Conservation (phyloP, 2,329 filamentous ascomycete genomes). For the Fusarium sp. region DNA sequence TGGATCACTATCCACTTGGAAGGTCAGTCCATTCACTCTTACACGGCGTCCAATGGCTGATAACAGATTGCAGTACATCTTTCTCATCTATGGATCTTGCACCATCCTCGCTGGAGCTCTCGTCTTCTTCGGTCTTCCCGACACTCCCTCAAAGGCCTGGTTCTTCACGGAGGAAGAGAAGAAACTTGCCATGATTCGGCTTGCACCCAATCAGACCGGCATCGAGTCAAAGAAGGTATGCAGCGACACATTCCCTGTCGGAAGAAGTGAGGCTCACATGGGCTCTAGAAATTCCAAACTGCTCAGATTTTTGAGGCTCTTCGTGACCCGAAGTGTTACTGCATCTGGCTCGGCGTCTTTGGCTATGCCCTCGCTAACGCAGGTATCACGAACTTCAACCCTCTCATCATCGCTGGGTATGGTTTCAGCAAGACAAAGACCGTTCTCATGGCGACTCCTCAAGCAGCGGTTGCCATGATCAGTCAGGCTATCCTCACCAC, state of each 20-base stretch:
- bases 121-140: background rate
- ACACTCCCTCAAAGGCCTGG: slow-evolving; percentile 6
- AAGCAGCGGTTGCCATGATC: slow-evolving; percentile 45
- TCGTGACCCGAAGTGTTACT: slow-evolving; percentile 34
- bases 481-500: slow-evolving; percentile 34
- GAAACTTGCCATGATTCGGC: background rate
- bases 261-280: background rate
- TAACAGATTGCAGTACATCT: slow-evolving; percentile 4
- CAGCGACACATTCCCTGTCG: rapidly evolving
- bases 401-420: slow-evolving; percentile 68
- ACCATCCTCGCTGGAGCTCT: background rate
- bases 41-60: background rate
- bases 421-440: slow-evolving; percentile 43
- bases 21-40: background rate
- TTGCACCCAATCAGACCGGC: background rate
- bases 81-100: slow-evolving; percentile 37
- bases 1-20: slow-evolving; percentile 35
- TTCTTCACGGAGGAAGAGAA: background rate
- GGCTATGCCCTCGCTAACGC: slow-evolving; percentile 74
- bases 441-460: slow-evolving; percentile 44
- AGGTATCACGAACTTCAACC: slow-evolving; percentile 70
- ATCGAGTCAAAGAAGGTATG: slow-evolving; percentile 5
- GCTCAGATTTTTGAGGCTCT: slow-evolving; percentile 34
- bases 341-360: slow-evolving; percentile 46
- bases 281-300: slow-evolving; percentile 18